Base-by-base conservation (phyloP, 2,329 filamentous ascomycete species). In the Rhynchosporium secalis region DNA sequence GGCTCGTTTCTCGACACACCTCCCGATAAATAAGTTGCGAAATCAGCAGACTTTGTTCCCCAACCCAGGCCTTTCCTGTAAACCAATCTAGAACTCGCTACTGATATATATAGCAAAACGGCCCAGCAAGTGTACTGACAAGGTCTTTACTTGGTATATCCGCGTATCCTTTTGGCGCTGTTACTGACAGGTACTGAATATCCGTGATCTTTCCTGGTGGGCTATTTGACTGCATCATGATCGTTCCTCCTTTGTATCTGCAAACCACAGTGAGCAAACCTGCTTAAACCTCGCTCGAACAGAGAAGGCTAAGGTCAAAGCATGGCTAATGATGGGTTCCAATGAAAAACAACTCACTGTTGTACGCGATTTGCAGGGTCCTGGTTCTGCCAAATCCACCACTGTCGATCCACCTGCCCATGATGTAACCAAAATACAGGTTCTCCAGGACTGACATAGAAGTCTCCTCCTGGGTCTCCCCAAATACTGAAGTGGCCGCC, bases 381-480 rank as follows among this genome's bases (percentile, higher is more conserved):
- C 31, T 64, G 62, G 43, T 66, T 62, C 45, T 66, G 65, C 65
- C 65, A 66, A 26, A 66, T 62, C 65, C 65, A 66, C 62, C 62
- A 66, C 36, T 65, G 62, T 20, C 65, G 33, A 61, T 66, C 65
- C 3, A 66, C 51, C 46, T 66, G 65, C 4, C 54, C 55, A 41
- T 62, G 60, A 46, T 62, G 60, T 13, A 62, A 38, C 54, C 55
- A 62, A 29, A 62, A 62, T 1, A 62, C 55, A 6, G 60, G 60
- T 12, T 62, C 60, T 38, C 33, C 58, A 13, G 58, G 58, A 20
- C 38, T 46, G 15, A 60, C 58, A 26, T 46, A 60, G 40, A 78
- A 74, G 61, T 80, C 79, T 54, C 76, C 73, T 46, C 67, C 64
- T 4, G 78, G 78, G 62, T 80, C 78, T 41, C 80, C 28, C 26